Percentiles rank a stretch among this genome's conserved stretches.
phyloP scores from a whole-genome alignment of 805 yeast species.

The Kodamaea hsintzibuensis region DNA sequence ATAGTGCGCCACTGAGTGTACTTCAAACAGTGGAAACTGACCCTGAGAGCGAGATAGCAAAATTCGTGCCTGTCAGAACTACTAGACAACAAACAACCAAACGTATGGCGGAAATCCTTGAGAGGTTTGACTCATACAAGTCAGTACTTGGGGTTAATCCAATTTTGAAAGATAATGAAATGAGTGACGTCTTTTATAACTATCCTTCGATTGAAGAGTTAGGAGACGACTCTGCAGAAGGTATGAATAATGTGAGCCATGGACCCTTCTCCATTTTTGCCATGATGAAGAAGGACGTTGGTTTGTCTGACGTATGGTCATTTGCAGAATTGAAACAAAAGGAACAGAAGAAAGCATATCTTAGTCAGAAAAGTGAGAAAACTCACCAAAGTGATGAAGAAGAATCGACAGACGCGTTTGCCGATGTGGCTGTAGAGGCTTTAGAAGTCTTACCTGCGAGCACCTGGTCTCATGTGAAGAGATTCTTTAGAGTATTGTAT shows the following conservation, averaged over 20 bases:
- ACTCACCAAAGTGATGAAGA: not conserved
- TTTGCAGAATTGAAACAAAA: slow-evolving; percentile 13
- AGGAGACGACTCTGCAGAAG: slow-evolving; percentile 5
- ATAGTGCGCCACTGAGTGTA: not conserved
- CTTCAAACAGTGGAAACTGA: not conserved
- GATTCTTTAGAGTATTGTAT: slow-evolving; percentile 17
- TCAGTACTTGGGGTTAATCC: slow-evolving; percentile 18
- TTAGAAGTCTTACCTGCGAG: slow-evolving; percentile 14
- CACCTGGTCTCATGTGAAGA: slow-evolving; percentile 14
- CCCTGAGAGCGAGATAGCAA: slow-evolving; percentile 1
- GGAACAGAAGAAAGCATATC: slow-evolving; percentile 17
- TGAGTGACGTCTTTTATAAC: slow-evolving; percentile 10
- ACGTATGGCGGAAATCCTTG: not conserved
- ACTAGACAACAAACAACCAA: not conserved
- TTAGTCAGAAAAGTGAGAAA: slow-evolving; percentile 14
- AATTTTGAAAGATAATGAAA: not conserved
- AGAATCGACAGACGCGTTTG: slow-evolving; percentile 11
- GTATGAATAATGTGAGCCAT: slow-evolving; percentile 12
- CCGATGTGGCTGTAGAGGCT: not conserved
- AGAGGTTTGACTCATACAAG: slow-evolving; percentile 7
- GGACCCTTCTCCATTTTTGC: slow-evolving; percentile 19
- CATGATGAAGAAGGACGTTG: slow-evolving; percentile 17
- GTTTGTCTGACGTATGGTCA: slow-evolving; percentile 16
- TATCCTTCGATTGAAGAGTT: slow-evolving; percentile 12
- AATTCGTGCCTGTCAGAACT: slow-evolving; percentile 2